Percentiles rank a stretch among this genome's conserved stretches.
These are phyloP conservation scores for Metschnikowia noctiluminum DNA, from an alignment of 805 yeast species.

Conservation along the genomic window DNA sequence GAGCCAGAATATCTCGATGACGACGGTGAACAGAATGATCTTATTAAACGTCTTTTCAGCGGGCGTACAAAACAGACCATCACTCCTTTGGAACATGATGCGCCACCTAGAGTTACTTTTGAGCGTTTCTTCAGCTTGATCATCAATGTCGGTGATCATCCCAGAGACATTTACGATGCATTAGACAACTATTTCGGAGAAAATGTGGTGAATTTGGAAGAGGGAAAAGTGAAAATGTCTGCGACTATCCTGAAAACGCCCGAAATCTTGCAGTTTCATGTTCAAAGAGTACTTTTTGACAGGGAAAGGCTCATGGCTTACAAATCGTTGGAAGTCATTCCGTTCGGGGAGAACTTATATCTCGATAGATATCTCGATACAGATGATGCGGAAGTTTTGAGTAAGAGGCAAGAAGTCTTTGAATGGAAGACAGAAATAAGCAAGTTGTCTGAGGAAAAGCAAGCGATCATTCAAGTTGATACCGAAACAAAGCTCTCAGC, in stretches of 20 bases:
- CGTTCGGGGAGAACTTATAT: constrained; percentile 72
- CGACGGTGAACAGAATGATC: constrained; percentile 80
- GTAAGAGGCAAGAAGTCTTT: constrained; percentile 54
- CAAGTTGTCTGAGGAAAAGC: constrained; percentile 42
- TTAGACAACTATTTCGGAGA: constrained; percentile 79
- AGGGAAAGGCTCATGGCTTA: constrained; percentile 67
- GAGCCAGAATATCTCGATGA: constrained; percentile 60
- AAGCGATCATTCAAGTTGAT: constrained; percentile 42
- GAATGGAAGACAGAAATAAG: constrained; percentile 59
- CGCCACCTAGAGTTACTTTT: constrained; percentile 30
- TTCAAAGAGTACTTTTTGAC: constrained; percentile 91
- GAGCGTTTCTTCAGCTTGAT: constrained; percentile 81
- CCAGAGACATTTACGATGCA: constrained; percentile 86
- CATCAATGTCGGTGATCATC: constrained; percentile 84
- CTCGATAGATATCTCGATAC: constrained; percentile 87
- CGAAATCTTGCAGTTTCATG: constrained; percentile 81
- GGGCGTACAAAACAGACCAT: constrained; percentile 83
- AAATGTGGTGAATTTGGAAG: constrained; percentile 64
- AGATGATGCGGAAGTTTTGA: constrained; percentile 49
- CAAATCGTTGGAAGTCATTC: constrained; percentile 78
- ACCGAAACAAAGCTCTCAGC: constrained; percentile 29
- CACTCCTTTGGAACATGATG: constrained; percentile 43
- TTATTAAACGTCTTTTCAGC: constrained; percentile 75
- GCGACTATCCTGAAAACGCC: constrained; percentile 74
- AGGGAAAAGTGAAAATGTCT: constrained; percentile 70